Evolutionary conservation across 2,329 filamentous ascomycete species (phyloP), one percentile per base, ranked within the genome.

Genomic region (Xylariaceae sp.): DNA sequence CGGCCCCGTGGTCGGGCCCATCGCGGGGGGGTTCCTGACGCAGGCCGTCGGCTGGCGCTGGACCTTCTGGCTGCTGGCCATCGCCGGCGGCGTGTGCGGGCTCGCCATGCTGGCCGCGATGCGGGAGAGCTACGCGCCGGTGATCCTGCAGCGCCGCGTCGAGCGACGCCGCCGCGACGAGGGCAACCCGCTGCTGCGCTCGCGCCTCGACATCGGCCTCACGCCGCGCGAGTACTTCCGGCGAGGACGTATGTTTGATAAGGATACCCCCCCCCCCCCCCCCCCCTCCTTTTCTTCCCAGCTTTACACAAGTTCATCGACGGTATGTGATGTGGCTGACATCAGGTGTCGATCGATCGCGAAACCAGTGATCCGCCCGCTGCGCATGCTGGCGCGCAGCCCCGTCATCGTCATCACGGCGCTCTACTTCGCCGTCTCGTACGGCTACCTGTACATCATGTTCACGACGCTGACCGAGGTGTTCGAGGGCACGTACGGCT

Each of bases 131-230:
- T 58, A 64, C 33, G 47, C 53, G 6, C 46, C 55, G 1, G 50
- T 54, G 1, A 42, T 66, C n/a, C 49, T 66, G 5, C 36, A 51
- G 19, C 49, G 50, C 25, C 60, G 60, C 45, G 48, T 53, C 0
- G 33, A 29, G 2, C 43, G 51, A 2, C 53, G 71, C 2, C 58
- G 57, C 5, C 58, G 57, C 30, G 55, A 63, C 33, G 71, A 67
- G 0, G 64, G 64, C 10, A 70, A 70, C 33, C 35, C 35, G 7
- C 40, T 51, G 14, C 45, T 74, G 3, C 70, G 72, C 2, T 67
- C 65, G 26, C 71, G 68, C 45, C 63, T 75, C 53, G 44, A 41
- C 18, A 30, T 57, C n/a, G 51, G 48, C 16, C 42, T 51, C 2
- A 45, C 40, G 27, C 39, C 53, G 3, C 19, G 31, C 13, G 46